phyloP scores from a whole-genome alignment of 441 rosid genomes.

The Bocquillonia castaneifolia region DNA sequence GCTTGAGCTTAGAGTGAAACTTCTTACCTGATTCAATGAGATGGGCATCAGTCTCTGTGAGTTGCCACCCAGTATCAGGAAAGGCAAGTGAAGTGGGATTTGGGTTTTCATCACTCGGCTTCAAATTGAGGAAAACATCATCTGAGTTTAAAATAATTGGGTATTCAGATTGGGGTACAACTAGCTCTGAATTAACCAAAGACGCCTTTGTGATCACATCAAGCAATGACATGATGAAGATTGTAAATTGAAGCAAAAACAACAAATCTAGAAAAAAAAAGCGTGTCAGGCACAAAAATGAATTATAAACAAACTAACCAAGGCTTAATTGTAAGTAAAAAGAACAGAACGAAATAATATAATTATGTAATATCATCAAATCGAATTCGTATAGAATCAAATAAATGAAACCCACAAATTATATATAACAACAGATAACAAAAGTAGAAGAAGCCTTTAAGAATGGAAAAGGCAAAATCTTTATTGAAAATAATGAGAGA shows the following conservation, averaged over 20 bases:
- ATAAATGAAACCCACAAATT: too few relatives aligned
- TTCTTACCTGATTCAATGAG: constrained; percentile 42
- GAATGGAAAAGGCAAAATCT: too few relatives aligned
- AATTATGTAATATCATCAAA: too few relatives aligned
- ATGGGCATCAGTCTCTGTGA: constrained; percentile 44
- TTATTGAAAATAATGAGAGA: too few relatives aligned
- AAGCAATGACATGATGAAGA: constrained; percentile 61
- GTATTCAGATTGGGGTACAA: constrained; percentile 37
- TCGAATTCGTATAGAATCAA: too few relatives aligned
- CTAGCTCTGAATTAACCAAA: constrained; percentile 28
- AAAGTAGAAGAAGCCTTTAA: too few relatives aligned
- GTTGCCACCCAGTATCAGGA: constrained; percentile 58
- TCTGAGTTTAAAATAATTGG: constrained; percentile 60
- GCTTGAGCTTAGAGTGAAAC: constrained; percentile 47
- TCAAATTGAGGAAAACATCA: constrained; percentile 44
- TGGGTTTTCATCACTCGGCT: constrained; percentile 50
- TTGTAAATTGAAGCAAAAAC: background rate
- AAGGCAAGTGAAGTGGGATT: constrained; percentile 43
- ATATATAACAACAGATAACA: too few relatives aligned
- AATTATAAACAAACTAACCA: too few relatives aligned
- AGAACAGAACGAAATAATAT: too few relatives aligned
- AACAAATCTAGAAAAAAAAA: constrained; percentile 2
- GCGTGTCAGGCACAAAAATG: too few relatives aligned
- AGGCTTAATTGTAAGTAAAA: too few relatives aligned
- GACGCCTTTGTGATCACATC: constrained; percentile 71